Evolutionary conservation across 1,284 basidiomycete genomes (phyloP), one percentile per base, ranked within the genome.

Genomic region (Ustilago sp.): DNA sequence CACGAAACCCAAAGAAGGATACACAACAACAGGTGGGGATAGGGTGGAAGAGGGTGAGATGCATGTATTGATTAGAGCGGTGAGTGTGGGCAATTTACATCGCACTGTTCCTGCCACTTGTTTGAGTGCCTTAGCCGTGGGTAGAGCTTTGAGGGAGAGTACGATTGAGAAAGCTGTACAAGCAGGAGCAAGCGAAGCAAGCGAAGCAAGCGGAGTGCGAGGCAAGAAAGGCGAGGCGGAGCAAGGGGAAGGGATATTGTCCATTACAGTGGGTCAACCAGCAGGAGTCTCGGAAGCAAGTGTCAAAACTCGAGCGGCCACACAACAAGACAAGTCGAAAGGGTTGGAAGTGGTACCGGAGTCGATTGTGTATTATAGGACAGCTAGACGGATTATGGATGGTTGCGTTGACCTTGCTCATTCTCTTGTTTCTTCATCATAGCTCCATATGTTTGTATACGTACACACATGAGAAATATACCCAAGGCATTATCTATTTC

Each of bases 251-350:
- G 47, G n/a, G 13, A 61, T 81, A 32, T 17, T 66, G 19, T 74
- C 73, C 8, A 68, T 86, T 12, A 74, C 68, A 7, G 81, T 86
- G 0, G 84, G 83, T 23, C 84, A 86, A 45, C 83, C 84, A 17
- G 83, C 83, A 0, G 84, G 84, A 6, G 65, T 80, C 2, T 77
- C 82, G 2, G 68, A 71, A 9, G 76, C 82, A 17, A 77, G 74
- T 34, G 76, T 80, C 53, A 68, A 71, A 45, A 51, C 78, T 0
- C 31, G 47, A 7, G n/a, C 52, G 1, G 59, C 63, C 1, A 51
- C 55, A 1, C 11, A 48, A 13, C 9, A 35, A 1, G 65, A 71
- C 17, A 28, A 39, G 4, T 8, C 1, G 6, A 39, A 51, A 38
- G 59, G 65, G 6, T 23, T 72, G 17, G 15, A 31, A 2, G 36